Evolutionary conservation across 2,329 filamentous ascomycete genomes (phyloP).

Genomic region (Metarhizium rileyi): DNA sequence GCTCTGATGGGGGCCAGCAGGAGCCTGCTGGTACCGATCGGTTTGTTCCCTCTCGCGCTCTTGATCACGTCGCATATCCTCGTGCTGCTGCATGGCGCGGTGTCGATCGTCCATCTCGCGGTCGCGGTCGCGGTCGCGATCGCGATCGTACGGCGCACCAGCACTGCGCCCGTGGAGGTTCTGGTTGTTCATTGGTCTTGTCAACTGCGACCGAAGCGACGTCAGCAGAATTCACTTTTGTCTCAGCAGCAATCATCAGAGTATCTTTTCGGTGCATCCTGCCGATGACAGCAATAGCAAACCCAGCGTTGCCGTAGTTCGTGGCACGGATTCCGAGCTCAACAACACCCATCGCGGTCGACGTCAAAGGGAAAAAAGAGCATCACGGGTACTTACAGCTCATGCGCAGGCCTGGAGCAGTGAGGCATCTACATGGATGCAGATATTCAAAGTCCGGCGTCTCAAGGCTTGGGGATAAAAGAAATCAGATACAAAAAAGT

Average conservation of each 20-base stretch:
- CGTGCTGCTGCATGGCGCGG: slow-evolving; percentile 35
- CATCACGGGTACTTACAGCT: slow-evolving; percentile 22
- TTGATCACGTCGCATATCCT: slow-evolving; percentile 38
- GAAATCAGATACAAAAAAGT: background rate
- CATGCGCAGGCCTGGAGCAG: slow-evolving; percentile 21
- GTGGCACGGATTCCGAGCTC: slow-evolving; percentile 1
- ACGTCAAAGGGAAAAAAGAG: slow-evolving; percentile 14
- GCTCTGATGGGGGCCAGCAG: slow-evolving; percentile 55
- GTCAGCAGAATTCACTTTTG: slow-evolving; percentile 1
- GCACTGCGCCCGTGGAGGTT: slow-evolving; percentile 30
- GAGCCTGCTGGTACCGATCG: slow-evolving; percentile 53
- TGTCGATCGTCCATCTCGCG: slow-evolving; percentile 39
- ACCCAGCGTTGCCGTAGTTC: background rate
- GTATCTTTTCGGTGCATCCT: background rate
- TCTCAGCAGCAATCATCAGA: background rate
- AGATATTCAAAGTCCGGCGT: slow-evolving; percentile 2
- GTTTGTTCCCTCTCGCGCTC: slow-evolving; percentile 41
- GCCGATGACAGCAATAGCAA: background rate
- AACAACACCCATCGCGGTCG: background rate
- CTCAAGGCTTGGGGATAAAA: background rate
- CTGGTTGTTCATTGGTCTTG: slow-evolving; percentile 37
- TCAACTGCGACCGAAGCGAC: slow-evolving; percentile 5
- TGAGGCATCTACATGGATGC: slow-evolving; percentile 27
- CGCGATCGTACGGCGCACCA: slow-evolving; percentile 35
- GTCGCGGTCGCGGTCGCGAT: slow-evolving; percentile 35